These are phyloP conservation scores for Didymella sp. DNA, from an alignment of 2,329 filamentous ascomycete species.

Conservation along the genomic window DNA sequence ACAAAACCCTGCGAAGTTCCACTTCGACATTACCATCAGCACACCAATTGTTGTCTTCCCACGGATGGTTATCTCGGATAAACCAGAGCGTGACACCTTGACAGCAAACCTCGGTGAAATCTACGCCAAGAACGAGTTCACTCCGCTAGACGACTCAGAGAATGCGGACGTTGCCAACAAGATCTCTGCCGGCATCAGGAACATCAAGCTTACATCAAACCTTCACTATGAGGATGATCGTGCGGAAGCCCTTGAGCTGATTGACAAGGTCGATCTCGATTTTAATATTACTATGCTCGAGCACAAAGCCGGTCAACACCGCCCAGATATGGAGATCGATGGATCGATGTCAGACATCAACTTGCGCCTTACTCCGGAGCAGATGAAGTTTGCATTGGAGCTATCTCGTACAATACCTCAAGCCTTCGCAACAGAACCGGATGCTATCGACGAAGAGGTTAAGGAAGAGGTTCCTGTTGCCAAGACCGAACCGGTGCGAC, in stretches of 20 bases:
- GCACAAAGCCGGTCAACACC: constrained; percentile 75
- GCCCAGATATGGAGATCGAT: constrained; percentile 90
- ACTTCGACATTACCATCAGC: constrained; percentile 91
- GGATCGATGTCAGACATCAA: constrained; percentile 94
- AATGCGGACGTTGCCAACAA: constrained; percentile 82
- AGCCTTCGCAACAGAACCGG: constrained; percentile 78
- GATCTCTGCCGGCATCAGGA: constrained; percentile 86
- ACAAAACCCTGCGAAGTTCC: constrained; percentile 86
- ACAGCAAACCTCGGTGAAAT: constrained; percentile 97
- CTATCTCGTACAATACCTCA: constrained; percentile 86
- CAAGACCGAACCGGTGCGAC: constrained; percentile 59
- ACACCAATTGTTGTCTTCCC: constrained; percentile 98
- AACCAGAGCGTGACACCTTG: constrained; percentile 77
- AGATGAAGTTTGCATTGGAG: constrained; percentile 87
- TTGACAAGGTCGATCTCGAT: constrained; percentile 93
- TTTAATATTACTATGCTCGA: constrained; percentile 93
- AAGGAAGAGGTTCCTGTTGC: constrained; percentile 72
- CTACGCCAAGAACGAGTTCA: constrained; percentile 93
- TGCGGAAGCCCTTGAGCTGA: constrained; percentile 90
- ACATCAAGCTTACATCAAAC: constrained; percentile 87
- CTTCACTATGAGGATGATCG: constrained; percentile 78
- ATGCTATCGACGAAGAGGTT: constrained; percentile 73
- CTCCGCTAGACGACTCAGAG: constrained; percentile 78
- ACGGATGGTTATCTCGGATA: constrained; percentile 72
- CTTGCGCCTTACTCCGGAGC: constrained; percentile 84